Evolutionary conservation across 768 basidiomycete genomes (phyloP), one percentile per base, ranked within the genome.

Genomic region (Lactarius pseudohatsudake): DNA sequence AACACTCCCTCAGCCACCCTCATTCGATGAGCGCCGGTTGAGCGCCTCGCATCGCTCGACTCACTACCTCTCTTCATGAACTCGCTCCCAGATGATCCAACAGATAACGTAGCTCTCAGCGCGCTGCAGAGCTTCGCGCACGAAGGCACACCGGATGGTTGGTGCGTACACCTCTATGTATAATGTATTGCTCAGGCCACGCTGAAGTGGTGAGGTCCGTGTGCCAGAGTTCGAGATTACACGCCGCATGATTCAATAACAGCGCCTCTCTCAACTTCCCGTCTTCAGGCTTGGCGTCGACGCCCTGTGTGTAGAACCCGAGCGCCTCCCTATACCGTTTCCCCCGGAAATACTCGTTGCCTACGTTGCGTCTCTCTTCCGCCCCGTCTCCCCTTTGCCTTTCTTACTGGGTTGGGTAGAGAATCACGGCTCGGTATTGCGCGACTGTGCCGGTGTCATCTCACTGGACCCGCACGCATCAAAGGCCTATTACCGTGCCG

Each of bases 81-180:
- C 72, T 85, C 87, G 22, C 81, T 97, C 22, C 95, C 96, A 4
- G 91, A 90, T 6, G 85, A 85, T 13, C 72, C 74, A 0, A 73
- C 80, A n/a, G 81, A 87, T 28, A 87, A 91, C 70, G 77, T 81
- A 3, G 83, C 87, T 2, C 72, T 98, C 22, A 85, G 89, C 64
- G 97, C 96, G 10, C 76, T 98, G 55, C 93, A 96, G 76, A 89
- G 85, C 70, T 83, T 99, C 32, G 86, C 84, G 8, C 82, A 96
- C 76, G 95, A 98, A 18, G 97, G 95, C 34, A 91, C 93, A 18
- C 90, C 94, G 61, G 92, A 98, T 80, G 96, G 96, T 98, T 75
- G 73, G 92, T 85, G 20, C 50, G 45, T 50, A 28, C 22, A 20
- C 61, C 20, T 28, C 3, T 18, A 8, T 61, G 11, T 7, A 36